phyloP scores from a whole-genome alignment of 169 alveolate genomes.

The Hammondia hammondi region DNA sequence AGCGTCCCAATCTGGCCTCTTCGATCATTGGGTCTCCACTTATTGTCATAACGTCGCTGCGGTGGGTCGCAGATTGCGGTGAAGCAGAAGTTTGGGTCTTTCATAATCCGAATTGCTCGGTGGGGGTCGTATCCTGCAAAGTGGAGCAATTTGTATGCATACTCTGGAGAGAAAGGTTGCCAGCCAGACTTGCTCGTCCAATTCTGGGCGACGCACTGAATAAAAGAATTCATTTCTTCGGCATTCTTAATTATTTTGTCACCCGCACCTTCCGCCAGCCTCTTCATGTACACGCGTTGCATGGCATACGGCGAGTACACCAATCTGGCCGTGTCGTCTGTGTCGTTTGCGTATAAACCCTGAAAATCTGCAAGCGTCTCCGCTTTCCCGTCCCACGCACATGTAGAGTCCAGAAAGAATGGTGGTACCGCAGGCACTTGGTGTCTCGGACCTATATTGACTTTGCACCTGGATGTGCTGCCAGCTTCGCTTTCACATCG shows the following conservation, averaged over 20 bases:
- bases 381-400: background rate
- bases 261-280: constrained; percentile 77
- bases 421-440: constrained; percentile 87
- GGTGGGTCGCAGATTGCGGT: constrained; percentile 84
- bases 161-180: constrained; percentile 90
- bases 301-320: constrained; percentile 84
- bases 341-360: constrained; percentile 70
- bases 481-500: background rate
- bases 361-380: constrained; percentile 22
- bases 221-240: constrained; percentile 80
- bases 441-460: constrained; percentile 82
- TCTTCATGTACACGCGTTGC: constrained; percentile 78
- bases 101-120: constrained; percentile 80
- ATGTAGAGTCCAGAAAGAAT: constrained; percentile 77
- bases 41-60: constrained; percentile 81
- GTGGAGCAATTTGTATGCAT: constrained; percentile 85
- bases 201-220: constrained; percentile 80
- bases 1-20: constrained; percentile 80
- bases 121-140: constrained; percentile 86
- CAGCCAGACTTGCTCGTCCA: constrained; percentile 85
- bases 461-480: constrained; percentile 42
- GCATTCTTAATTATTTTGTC: constrained; percentile 80
- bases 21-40: constrained; percentile 87
- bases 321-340: constrained; percentile 74
- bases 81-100: constrained; percentile 80